A percentile compares a stretch with the other conserved stretches of the same genome.
These are phyloP conservation scores for Ophiobolus disseminans DNA, from an alignment of 2,329 filamentous ascomycete species.

Conservation along the genomic window DNA sequence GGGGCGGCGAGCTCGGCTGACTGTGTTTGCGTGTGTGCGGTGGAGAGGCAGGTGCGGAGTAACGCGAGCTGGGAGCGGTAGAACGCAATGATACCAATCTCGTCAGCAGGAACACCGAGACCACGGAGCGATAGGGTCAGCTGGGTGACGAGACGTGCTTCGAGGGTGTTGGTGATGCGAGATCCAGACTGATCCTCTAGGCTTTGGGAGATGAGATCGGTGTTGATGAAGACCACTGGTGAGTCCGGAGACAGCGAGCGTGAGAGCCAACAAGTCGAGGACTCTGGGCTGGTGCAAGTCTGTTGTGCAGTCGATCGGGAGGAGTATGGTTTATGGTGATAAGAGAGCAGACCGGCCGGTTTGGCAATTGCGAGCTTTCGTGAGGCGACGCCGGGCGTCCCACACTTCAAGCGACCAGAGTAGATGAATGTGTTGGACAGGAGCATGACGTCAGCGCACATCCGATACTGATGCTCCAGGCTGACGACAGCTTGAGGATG, in stretches of 20 bases:
- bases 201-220: slow-evolving; percentile 71
- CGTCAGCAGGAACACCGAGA: slow-evolving; percentile 73
- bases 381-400: slow-evolving; percentile 75
- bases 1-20: slow-evolving; percentile 52
- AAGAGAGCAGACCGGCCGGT: slow-evolving; percentile 37
- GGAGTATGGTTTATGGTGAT: slow-evolving; percentile 38
- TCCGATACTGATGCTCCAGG: slow-evolving; percentile 94
- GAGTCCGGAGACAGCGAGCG: slow-evolving; percentile 72
- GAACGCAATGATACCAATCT: slow-evolving; percentile 95
- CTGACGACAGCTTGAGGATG: slow-evolving; percentile 89
- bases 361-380: slow-evolving; percentile 72
- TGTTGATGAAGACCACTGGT: slow-evolving; percentile 89
- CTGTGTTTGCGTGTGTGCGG: slow-evolving; percentile 52
- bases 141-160: slow-evolving; percentile 78
- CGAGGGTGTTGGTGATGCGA: slow-evolving; percentile 86
- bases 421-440: slow-evolving; percentile 95
- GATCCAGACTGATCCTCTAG: slow-evolving; percentile 76
- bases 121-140: slow-evolving; percentile 80
- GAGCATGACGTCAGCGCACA: slow-evolving; percentile 97
- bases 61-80: slow-evolving; percentile 91
- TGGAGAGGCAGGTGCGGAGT: slow-evolving; percentile 74
- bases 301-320: slow-evolving; percentile 11
- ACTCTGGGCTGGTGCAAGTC: slow-evolving; percentile 60
- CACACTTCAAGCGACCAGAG: slow-evolving; percentile 86
- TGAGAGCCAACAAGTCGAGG: slow-evolving; percentile 74